Evolutionary conservation across 331 rosid species (phyloP).

Genomic region (Phaseolus coccineus): DNA sequence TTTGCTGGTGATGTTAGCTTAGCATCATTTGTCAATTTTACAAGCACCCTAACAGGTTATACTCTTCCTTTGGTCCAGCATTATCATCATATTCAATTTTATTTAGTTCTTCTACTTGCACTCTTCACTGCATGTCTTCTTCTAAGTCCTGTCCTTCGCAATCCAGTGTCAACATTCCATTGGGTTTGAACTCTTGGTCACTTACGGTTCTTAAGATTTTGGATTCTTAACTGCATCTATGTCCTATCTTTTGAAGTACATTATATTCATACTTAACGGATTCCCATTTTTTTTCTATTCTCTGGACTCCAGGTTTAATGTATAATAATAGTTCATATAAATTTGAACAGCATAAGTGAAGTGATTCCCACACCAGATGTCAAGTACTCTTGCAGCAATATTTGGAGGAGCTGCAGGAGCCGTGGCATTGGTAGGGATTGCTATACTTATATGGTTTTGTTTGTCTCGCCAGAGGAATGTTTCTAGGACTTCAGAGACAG

Average conservation of each 20-base stretch:
- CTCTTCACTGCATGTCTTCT: slow-evolving; percentile 48
- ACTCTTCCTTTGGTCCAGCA: slow-evolving; percentile 27
- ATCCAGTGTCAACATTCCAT: slow-evolving; percentile 20
- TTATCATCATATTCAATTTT: slow-evolving; percentile 41
- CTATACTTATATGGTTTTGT: slow-evolving; percentile 66
- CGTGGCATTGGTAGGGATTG: slow-evolving; percentile 86
- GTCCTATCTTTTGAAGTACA: slow-evolving; percentile 31
- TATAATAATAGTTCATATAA: slow-evolving; percentile 50
- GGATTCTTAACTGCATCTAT: background rate
- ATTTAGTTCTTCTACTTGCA: slow-evolving; percentile 3
- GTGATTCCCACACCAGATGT: slow-evolving; percentile 81
- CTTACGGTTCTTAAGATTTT: slow-evolving; percentile 15
- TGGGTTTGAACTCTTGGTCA: slow-evolving; percentile 27
- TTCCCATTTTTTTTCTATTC: slow-evolving; percentile 51
- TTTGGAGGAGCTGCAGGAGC: slow-evolving; percentile 98
- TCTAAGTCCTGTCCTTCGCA: slow-evolving; percentile 35
- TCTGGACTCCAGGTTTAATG: slow-evolving; percentile 69
- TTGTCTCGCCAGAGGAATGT: slow-evolving; percentile 57
- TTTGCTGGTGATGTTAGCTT: slow-evolving; percentile 27
- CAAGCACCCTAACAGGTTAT: slow-evolving; percentile 12
- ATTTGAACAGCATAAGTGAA: slow-evolving; percentile 63
- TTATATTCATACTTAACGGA: slow-evolving; percentile 42
- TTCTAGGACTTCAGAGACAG: slow-evolving; percentile 89
- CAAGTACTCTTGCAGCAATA: slow-evolving; percentile 88
- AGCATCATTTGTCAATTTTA: slow-evolving; percentile 21